Base-by-base conservation (phyloP, 352 stramenopile species). In the Phytophthora kernoviae region DNA sequence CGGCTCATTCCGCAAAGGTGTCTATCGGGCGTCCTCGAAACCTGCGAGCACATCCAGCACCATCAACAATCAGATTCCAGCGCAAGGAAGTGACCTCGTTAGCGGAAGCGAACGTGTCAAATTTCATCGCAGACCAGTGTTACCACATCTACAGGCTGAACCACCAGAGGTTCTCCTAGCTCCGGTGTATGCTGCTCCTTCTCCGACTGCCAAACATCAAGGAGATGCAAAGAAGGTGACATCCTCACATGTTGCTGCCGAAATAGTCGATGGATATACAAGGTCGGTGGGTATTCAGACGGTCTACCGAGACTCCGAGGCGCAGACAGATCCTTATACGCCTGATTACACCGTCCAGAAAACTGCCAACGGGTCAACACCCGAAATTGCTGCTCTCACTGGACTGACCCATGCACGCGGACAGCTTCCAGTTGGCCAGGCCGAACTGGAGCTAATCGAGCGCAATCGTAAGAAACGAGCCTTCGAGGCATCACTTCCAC, bases 281-380 rank as follows among this genome's bases (percentile, higher is more conserved):
- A 80, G 85, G 24, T 88, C 87, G 2, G 70, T 96, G 6, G 92
- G 77, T 6, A 80, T 96, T 14, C 94, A 98, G 77, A 98, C 92
- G 7, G 73, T 81, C 72, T 98, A 96, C 68, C 85, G 94, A 30
- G 94, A 98, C 62, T 97, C 86, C 41, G 93, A 98, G 54, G 90
- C 87, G 7, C 94, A 98, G 69, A 98, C 94, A 15, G 81, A 95
- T 30, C 91, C 94, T 33, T 98, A 98, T 72, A 96, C 91, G 26
- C 94, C 93, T 1, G 90, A 97, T 54, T 98, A 91, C 54, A 91
- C 91, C 11, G 67, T 98, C 50, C 72, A 81, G 34, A 83, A 81
- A 48, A 84, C 73, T 24, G 65, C 68, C 2, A 61, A 65, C 4
- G 59, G 73, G n/a, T 58, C 57, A 8, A 55, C 77, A 47, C 93